Conservation (phyloP, 768 basidiomycete species). For the Crassisporium funariophilum region DNA sequence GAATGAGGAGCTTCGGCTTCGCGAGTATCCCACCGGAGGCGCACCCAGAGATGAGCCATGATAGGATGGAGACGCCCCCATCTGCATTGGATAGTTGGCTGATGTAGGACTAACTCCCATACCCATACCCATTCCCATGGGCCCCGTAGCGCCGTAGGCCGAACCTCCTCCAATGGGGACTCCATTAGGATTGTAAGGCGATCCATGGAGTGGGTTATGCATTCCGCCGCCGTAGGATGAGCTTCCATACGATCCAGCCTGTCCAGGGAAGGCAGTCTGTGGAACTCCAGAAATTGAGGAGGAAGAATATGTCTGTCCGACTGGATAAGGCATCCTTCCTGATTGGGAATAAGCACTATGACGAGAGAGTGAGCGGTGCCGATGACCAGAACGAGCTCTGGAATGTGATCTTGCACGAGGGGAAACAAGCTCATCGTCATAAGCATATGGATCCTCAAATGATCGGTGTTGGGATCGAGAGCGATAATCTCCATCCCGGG, state of each 20-base stretch:
- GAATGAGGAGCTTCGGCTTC: constrained; percentile 36
- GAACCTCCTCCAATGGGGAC: constrained; percentile 16
- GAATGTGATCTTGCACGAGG: constrained; percentile 36
- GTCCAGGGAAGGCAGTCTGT: constrained; percentile 23
- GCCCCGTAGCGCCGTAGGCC: constrained; percentile 22
- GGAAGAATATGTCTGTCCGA: constrained; percentile 20
- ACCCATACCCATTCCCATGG: constrained; percentile 6
- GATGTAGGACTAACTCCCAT: constrained; percentile 18
- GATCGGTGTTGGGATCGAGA: constrained; percentile 34
- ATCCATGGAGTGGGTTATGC: constrained; percentile 19
- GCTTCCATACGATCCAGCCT: constrained; percentile 23
- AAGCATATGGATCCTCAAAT: constrained; percentile 41
- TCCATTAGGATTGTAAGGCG: constrained; percentile 24
- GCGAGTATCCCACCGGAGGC: constrained; percentile 24
- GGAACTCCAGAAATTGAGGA: constrained; percentile 15
- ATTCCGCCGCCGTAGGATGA: constrained; percentile 20
- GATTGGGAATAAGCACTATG: constrained; percentile 33
- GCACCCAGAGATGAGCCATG: constrained; percentile 27
- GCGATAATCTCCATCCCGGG: constrained; percentile 39
- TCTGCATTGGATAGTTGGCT: constrained; percentile 20
- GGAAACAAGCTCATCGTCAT: constrained; percentile 35
- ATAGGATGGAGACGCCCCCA: constrained; percentile 28
- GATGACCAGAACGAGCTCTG: constrained; percentile 28
- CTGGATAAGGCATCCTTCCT: constrained; percentile 25
- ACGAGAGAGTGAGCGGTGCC: constrained; percentile 40